Evolutionary conservation across 2,329 filamentous ascomycete species (phyloP).

Genomic region (Volutella citrinella): DNA sequence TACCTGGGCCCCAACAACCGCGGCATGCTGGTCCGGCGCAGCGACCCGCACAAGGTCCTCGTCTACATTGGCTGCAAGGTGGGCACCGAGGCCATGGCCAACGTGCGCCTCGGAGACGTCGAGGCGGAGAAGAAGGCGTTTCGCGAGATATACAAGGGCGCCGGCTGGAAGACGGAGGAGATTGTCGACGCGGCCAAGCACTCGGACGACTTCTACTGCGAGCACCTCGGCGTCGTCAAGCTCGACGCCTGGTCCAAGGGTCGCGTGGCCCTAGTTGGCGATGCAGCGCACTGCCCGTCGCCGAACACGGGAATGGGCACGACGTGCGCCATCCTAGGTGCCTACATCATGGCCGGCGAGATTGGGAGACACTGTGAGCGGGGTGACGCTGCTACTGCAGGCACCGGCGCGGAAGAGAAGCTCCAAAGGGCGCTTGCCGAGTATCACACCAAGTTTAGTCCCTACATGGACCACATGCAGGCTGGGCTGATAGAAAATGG

Average conservation of each 20-base stretch:
- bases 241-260: slow-evolving; percentile 41
- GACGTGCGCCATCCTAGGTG: slow-evolving; percentile 43
- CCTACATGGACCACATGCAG: too few species aligned
- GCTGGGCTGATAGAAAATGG: too few species aligned
- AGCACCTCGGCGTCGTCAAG: slow-evolving; percentile 43
- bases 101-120: slow-evolving; percentile 28
- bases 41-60: slow-evolving; percentile 34
- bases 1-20: slow-evolving; percentile 35
- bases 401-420: too few species aligned
- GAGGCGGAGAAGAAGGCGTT: slow-evolving; percentile 38
- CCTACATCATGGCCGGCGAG: slow-evolving; percentile 58
- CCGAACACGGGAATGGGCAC: slow-evolving; percentile 52
- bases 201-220: slow-evolving; percentile 44
- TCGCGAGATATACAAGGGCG: slow-evolving; percentile 37
- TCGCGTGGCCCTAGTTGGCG: slow-evolving; percentile 50
- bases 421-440: too few species aligned
- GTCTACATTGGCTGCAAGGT: slow-evolving; percentile 34
- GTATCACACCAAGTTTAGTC: too few species aligned
- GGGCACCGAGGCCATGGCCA: slow-evolving; percentile 23
- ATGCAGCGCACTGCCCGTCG: slow-evolving; percentile 50
- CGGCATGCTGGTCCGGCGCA: slow-evolving; percentile 38
- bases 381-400: too few species aligned
- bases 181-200: slow-evolving; percentile 41
- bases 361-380: too few species aligned
- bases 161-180: slow-evolving; percentile 39